Percentiles rank a stretch among this genome's conserved stretches.
Evolutionary conservation across 2,329 filamentous ascomycete genomes (phyloP).

Genomic region (Fusarium sororula): DNA sequence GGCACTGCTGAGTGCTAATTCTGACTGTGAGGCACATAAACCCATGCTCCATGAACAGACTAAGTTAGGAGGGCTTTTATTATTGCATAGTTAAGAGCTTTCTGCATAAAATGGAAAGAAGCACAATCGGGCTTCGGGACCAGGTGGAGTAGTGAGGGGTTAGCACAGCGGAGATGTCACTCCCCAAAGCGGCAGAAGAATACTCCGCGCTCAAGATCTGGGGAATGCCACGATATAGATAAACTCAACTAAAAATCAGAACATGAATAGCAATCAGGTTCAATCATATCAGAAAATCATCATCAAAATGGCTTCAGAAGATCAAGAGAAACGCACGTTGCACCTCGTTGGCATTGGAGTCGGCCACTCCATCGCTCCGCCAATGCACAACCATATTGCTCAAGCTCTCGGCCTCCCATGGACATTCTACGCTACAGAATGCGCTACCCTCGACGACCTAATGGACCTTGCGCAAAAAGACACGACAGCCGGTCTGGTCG

Average conservation of each 20-base stretch:
- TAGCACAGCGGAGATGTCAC: background rate
- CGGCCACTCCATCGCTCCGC: conserved; percentile 10
- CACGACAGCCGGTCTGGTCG: background rate
- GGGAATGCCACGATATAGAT: background rate
- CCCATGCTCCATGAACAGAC: too few species aligned
- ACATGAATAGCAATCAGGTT: fast-evolving
- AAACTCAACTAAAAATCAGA: background rate
- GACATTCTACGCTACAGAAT: conserved; percentile 9
- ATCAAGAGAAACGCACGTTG: background rate
- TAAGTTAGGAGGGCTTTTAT: fast-evolving
- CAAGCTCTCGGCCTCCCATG: background rate
- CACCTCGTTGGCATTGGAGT: conserved; percentile 16
- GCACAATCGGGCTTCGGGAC: fast-evolving
- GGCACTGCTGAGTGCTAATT: background rate
- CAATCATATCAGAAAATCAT: background rate
- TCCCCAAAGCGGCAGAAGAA: conserved; percentile 2
- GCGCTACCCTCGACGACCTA: background rate
- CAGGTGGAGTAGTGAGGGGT: background rate
- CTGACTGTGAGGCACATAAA: background rate
- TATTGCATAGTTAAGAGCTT: fast-evolving
- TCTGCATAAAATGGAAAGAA: fast-evolving
- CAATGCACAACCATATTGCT: conserved; percentile 13
- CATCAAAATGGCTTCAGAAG: background rate
- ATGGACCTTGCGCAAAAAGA: background rate
- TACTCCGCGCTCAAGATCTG: background rate